Evolutionary conservation across 352 stramenopile genomes (phyloP).

Genomic region (Plasmopara halstedii): DNA sequence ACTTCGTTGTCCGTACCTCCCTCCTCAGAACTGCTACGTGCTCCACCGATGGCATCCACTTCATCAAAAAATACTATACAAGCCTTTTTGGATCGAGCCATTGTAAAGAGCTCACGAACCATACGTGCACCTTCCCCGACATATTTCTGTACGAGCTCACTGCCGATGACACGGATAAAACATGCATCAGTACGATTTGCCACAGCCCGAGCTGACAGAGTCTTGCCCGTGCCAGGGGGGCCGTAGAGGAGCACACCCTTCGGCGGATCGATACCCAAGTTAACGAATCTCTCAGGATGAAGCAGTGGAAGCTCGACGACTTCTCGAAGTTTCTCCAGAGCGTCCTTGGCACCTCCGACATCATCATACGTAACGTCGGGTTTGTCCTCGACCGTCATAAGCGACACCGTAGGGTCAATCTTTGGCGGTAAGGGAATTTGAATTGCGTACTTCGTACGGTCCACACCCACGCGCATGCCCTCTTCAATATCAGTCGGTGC

Average conservation of each 20-base stretch:
- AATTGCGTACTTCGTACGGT: slow-evolving; percentile 96
- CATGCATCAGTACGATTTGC: slow-evolving; percentile 98
- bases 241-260: slow-evolving; percentile 99
- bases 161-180: slow-evolving; percentile 99
- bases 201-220: slow-evolving; percentile 93
- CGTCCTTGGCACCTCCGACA: slow-evolving; percentile 97
- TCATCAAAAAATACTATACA: slow-evolving; percentile 99
- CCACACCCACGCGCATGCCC: slow-evolving; percentile 98
- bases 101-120: slow-evolving; percentile 99
- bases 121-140: slow-evolving; percentile 98
- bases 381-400: slow-evolving; percentile 98
- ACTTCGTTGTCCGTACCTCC: slow-evolving; percentile 98
- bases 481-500: slow-evolving; percentile 99
- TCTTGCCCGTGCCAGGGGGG: slow-evolving; percentile 96
- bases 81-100: slow-evolving; percentile 98
- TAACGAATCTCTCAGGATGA: slow-evolving; percentile 98
- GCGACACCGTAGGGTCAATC: slow-evolving; percentile 97
- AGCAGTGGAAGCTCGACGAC: slow-evolving; percentile 98
- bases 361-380: slow-evolving; percentile 99
- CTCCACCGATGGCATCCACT: slow-evolving; percentile 96
- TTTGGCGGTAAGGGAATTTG: slow-evolving; percentile 97
- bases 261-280: slow-evolving; percentile 97
- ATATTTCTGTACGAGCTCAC: slow-evolving; percentile 99
- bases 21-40: slow-evolving; percentile 83
- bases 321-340: slow-evolving; percentile 98